These are phyloP conservation scores for Euphrasia arctica DNA, from an alignment of 305 asterid species.

Conservation along the genomic window DNA sequence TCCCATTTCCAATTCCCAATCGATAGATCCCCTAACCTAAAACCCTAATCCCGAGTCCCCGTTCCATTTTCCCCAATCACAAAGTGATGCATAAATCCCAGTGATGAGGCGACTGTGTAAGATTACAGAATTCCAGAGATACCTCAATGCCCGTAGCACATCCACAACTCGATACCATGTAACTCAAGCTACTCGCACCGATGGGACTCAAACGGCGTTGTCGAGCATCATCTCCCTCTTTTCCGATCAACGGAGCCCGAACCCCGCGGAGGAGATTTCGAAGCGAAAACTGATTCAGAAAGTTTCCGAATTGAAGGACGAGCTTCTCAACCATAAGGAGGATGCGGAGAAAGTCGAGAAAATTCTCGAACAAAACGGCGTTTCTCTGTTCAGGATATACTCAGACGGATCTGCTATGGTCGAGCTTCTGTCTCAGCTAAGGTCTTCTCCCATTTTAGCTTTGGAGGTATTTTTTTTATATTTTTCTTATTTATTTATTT, in stretches of 20 bases:
- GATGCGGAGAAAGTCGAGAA: constrained; percentile 42
- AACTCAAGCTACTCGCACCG: constrained; percentile 20
- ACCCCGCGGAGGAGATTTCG: constrained; percentile 22
- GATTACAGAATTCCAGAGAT: constrained; percentile 28
- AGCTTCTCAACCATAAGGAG: constrained; percentile 36
- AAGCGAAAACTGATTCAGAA: constrained; percentile 24
- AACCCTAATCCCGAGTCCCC: constrained; percentile 28
- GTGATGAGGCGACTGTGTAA: constrained; percentile 40
- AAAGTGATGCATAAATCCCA: not conserved
- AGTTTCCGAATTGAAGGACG: constrained; percentile 48
- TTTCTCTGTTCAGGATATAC: constrained; percentile 47
- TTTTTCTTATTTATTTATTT: not conserved
- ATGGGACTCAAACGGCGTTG: constrained; percentile 25
- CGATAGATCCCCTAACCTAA: constrained; percentile 30
- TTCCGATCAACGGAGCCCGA: constrained; percentile 27
- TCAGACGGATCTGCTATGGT: constrained; percentile 60
- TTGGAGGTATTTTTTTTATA: constrained; percentile 40
- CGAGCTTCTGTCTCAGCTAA: constrained; percentile 57
- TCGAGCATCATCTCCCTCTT: constrained; percentile 39
- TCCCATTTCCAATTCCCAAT: not conserved
- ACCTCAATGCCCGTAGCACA: constrained; percentile 23
- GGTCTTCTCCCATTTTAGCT: constrained; percentile 40
- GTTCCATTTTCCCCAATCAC: too few relatives aligned
- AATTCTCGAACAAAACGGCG: constrained; percentile 52
- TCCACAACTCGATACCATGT: constrained; percentile 32